These are phyloP conservation scores for Rhodotorula graminis DNA, from an alignment of 768 basidiomycete species.

Conservation along the genomic window DNA sequence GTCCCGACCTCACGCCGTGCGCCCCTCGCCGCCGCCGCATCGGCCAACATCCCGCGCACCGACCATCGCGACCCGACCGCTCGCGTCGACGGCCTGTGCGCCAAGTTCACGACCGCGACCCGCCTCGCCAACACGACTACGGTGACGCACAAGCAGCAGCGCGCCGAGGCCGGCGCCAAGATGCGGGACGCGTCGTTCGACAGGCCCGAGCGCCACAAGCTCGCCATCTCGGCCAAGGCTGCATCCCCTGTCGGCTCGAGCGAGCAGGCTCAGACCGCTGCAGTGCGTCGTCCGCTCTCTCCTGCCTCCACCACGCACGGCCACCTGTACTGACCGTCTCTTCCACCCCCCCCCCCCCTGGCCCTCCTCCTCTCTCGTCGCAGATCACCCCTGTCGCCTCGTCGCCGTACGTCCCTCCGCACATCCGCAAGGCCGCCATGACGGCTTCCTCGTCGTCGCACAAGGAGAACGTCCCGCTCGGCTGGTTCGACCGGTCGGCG, in stretches of 20 bases:
- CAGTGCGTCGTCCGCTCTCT: background rate
- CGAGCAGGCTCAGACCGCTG: background rate
- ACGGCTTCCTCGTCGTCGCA: background rate
- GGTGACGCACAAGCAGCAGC: too few relatives aligned
- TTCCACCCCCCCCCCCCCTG: background rate
- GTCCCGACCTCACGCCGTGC: background rate
- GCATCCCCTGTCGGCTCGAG: background rate
- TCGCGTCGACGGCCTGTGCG: background rate
- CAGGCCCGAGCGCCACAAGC: background rate
- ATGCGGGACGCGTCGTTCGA: background rate
- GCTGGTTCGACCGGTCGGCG: constrained; percentile 13
- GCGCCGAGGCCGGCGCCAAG: background rate
- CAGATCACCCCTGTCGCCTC: background rate
- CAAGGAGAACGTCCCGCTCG: background rate
- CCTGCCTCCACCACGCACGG: accelerated
- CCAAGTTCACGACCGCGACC: too few relatives aligned
- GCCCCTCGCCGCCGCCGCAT: too few relatives aligned
- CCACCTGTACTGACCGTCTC: background rate
- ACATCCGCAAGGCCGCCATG: background rate
- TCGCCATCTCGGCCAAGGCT: background rate
- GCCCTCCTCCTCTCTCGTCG: background rate
- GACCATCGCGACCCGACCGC: background rate
- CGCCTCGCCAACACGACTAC: background rate
- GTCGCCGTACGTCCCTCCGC: background rate
- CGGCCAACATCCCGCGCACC: background rate